Evolutionary conservation across 129 eudicot species (phyloP), one percentile per base, ranked within the genome.

Genomic region (Arctium minus): DNA sequence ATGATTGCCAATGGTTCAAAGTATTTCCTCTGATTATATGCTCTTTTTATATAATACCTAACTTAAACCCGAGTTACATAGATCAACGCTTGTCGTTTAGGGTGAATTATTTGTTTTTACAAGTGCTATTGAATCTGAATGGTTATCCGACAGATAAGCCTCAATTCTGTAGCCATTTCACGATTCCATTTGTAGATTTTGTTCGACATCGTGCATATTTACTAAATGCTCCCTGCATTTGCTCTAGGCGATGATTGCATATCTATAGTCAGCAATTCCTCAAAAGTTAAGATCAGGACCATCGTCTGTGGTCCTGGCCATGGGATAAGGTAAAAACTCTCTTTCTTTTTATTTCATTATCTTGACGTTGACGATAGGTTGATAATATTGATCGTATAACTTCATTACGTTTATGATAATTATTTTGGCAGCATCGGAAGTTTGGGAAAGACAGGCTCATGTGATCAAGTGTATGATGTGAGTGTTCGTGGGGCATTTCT

Each of bases 241-340:
- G 4, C 38, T 60, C 32, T 85, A 94, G 98, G 98, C 70, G 97
- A 94, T 85, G 98, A 92, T 80, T 94, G 98, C 83, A 86, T 94
- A 84, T 92, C 97, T 62, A 92, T 94, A 27, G 97, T 92, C 36
- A 85, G 94, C 83, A 92, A 88, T 85, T 94, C 98, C 38, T 87
- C 98, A 71, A 76, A 87, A 38, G 78, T 92, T 75, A 78, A 80
- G 40, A 84, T 94, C 62, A 88, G 79, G 68, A 85, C 84, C 72
- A 85, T 94, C 69, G 38, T 80, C 10, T 94, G 98, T 80, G 95
- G 98, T 36, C 95, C 94, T 9, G 98, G 98, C 72, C 98, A 94
- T 78, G 98, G 98, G 37, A 92, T 94, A 82, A 94, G 98, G 98
- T 94, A 86, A 65, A 77, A 68, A 1, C 9, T 30, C 17, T 53